phyloP scores from a whole-genome alignment of 2,329 filamentous ascomycete genomes.

The Stagonosporopsis rhizophila region DNA sequence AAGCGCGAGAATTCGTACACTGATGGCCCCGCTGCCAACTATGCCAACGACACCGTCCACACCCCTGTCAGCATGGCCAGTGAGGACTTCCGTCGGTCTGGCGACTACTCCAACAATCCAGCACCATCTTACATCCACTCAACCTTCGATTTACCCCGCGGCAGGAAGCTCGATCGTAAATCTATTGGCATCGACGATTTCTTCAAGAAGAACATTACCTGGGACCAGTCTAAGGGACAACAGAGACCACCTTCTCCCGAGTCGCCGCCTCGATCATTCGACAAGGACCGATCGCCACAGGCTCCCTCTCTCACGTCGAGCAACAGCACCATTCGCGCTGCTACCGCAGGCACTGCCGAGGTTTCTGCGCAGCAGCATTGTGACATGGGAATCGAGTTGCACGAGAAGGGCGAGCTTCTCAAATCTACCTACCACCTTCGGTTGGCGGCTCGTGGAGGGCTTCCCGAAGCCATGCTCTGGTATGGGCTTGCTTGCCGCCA shows the following conservation, averaged over 20 bases:
- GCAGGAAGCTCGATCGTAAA: constrained; percentile 75
- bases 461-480: constrained; percentile 93
- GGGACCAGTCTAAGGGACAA: constrained; percentile 59
- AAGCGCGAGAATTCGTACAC: constrained; percentile 49
- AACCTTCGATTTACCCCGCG: constrained; percentile 82
- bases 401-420: constrained; percentile 84
- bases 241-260: constrained; percentile 48
- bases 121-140: constrained; percentile 84
- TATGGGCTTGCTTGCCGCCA: constrained; percentile 95
- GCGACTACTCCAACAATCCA: constrained; percentile 58
- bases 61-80: constrained; percentile 77
- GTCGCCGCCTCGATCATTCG: constrained; percentile 49
- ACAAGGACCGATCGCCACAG: constrained; percentile 32
- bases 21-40: constrained; percentile 62
- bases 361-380: constrained; percentile 88
- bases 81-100: constrained; percentile 68
- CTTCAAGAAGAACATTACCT: constrained; percentile 62
- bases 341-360: constrained; percentile 59
- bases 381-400: constrained; percentile 85
- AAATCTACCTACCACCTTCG: constrained; percentile 97
- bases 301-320: constrained; percentile 50
- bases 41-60: constrained; percentile 69
- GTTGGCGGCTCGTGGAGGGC: constrained; percentile 81
- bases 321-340: constrained; percentile 55
- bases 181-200: constrained; percentile 50